Base-by-base conservation (phyloP, 1,284 basidiomycete genomes). In the Leccinum ponderosum region DNA sequence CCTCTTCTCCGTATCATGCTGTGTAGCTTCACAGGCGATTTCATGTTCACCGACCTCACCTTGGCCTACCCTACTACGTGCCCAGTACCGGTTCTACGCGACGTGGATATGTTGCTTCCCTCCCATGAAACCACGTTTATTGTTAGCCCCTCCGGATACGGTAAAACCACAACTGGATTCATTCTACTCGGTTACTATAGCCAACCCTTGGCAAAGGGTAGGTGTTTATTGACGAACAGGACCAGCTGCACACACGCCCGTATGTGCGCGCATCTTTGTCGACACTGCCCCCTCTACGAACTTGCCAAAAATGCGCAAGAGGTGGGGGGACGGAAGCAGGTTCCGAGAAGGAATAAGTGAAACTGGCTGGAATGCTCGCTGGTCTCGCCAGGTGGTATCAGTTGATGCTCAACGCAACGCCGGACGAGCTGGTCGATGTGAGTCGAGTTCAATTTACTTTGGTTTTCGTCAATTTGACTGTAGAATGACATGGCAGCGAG, bases 211-310 rank as follows among this genome's bases (percentile, higher is more conserved):
- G 58, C 7, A 60, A 63, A 39, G 93, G 92, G 1, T 77, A 74
- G 5, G 85, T 98, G 56, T 81, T 85, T 42, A 78, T 98, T 37
- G 97, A 98, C 74, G 90, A 96, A 65, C 90, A 93, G 67, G 87
- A 90, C 52, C 12, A 35, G 33, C 33, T 35, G 33, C 33, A 35
- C 33, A 35, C 33, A 35, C 33, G 33, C 33, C 12, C 12, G 33
- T 14, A 35, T 35, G 33, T 35, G 33, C 33, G 33, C 33, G 33
- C 33, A 35, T 35, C 35, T 31, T 31, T 31, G 31, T 31, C 31
- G 31, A 31, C 31, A 31, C 31, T 31, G 31, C 31, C 31, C 31
- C 31, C 31, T 31, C 31, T 31, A 31, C 31, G 31, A 31, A 31
- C 31, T 31, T 31, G 31, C 31, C 31, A 31, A 31, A 31, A 31